Base-by-base conservation (phyloP, 2,329 filamentous ascomycete species). In the Blumeriella jaapii region DNA sequence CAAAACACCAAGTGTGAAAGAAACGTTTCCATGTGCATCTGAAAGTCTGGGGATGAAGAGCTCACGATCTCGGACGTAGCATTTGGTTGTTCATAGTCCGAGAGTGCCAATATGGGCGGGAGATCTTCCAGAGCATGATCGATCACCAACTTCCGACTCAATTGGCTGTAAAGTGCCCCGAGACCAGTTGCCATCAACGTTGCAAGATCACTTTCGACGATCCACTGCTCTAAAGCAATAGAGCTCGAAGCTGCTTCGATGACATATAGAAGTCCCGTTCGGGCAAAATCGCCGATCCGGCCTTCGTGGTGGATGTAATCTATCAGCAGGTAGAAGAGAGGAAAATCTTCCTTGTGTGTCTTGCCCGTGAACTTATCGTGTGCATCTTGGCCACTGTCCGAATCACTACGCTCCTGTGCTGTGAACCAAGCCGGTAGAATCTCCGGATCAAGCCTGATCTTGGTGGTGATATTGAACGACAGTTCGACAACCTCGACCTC, bases 281-380 rank as follows among this genome's bases (percentile, higher is more conserved):
- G 71, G 2, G 91, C 89, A 64, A 98, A 98, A 59, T 98, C 91
- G 9, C 91, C 91, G 12, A 93, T 82, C 37, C 89, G 79, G 26
- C 91, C 91, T 55, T 95, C 89, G 47, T 93, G 82, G 54, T 98
- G 89, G 34, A 98, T 93, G 55, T 94, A 93, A 56, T 98, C 87
- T 55, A 98, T 83, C 46, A 98, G 66, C 25, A 96, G 72, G 56
- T 96, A 96, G 61, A 95, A 96, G 1, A 98, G 62, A 0, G 91
- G 91, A 47, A 98, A 98, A 53, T 96, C 89, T 47, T 86, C 82
- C 56, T 86, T 81, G 54, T 93, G 82, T 5, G 83, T 91, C 31
- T 80, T 74, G 3, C 86, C 87, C 1, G 82, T 82, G 56, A 94
- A 93, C 45, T 74, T 76, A 34, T 80, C 70, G 42, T 71, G 68